These are phyloP conservation scores for Coemansia sp. DNA, from an alignment of 192 early-diverging fungal species.

Conservation along the genomic window DNA sequence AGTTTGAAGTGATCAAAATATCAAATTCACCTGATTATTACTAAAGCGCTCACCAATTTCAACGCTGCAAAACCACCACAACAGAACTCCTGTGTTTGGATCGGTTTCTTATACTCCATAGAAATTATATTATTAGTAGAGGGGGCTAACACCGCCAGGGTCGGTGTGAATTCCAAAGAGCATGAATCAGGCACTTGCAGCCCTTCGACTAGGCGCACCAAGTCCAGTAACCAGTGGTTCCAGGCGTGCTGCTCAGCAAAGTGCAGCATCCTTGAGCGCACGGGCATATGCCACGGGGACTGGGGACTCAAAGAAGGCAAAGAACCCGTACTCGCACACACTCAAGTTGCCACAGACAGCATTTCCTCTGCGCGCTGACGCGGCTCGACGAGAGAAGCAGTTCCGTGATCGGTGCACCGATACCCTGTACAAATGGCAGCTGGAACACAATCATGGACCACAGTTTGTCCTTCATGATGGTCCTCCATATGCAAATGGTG, in stretches of 20 bases:
- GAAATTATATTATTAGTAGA: neutral
- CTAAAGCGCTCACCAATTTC: neutral
- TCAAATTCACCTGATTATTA: neutral
- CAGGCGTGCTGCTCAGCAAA: no score
- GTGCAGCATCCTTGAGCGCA: neutral
- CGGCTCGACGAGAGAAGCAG: conserved; percentile 58
- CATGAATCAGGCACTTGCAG: conserved; percentile 42
- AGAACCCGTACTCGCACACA: conserved; percentile 54
- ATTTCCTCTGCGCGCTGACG: conserved; percentile 67
- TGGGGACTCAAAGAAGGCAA: conserved; percentile 9
- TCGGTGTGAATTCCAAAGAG: neutral
- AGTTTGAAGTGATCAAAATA: no score
- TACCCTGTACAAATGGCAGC: conserved; percentile 72
- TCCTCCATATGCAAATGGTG: conserved; percentile 80
- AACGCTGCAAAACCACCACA: neutral
- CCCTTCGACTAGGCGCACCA: conserved; percentile 3
- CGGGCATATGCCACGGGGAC: neutral
- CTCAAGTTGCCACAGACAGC: conserved; percentile 69
- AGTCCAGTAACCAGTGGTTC: neutral
- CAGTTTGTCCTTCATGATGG: conserved; percentile 80
- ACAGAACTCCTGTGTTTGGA: neutral
- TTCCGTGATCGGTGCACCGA: conserved; percentile 64
- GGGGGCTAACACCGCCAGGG: neutral
- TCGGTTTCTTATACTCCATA: neutral
- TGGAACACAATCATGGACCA: conserved; percentile 63